Evolutionary conservation across 2,329 filamentous ascomycete species (phyloP).

Genomic region (Saccharata proteae): DNA sequence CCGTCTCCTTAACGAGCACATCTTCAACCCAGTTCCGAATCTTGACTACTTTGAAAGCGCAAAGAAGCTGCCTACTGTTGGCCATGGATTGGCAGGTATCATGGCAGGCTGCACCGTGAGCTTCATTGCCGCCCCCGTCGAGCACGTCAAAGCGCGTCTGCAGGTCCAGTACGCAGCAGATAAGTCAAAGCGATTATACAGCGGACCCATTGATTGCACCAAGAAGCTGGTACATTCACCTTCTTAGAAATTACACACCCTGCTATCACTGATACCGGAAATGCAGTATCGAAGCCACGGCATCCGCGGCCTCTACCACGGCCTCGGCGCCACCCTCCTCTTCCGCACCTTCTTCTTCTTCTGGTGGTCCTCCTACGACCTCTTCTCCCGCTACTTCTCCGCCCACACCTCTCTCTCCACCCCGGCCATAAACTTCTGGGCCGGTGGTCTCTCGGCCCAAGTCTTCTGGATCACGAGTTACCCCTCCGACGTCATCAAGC

Average conservation of each 20-base stretch:
- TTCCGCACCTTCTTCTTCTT: constrained; percentile 94
- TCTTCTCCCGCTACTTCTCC: constrained; percentile 59
- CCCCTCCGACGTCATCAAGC: constrained; percentile 87
- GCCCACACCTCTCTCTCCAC: constrained; percentile 57
- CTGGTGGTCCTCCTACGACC: constrained; percentile 95
- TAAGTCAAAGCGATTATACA: constrained; percentile 68
- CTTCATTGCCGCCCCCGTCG: constrained; percentile 85
- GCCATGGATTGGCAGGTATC: constrained; percentile 79
- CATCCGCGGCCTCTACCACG: constrained; percentile 70
- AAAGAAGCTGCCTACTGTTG: constrained; percentile 56
- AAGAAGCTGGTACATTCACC: constrained; percentile 44
- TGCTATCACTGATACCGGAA: not conserved
- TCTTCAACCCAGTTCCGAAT: constrained; percentile 49
- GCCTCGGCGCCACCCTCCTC: constrained; percentile 69
- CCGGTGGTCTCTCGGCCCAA: constrained; percentile 83
- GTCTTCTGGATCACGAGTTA: constrained; percentile 91
- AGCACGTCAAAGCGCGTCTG: constrained; percentile 87
- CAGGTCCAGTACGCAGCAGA: constrained; percentile 85
- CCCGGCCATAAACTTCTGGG: constrained; percentile 91
- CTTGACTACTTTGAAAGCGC: constrained; percentile 20
- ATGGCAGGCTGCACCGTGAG: constrained; percentile 81
- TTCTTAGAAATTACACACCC: not conserved
- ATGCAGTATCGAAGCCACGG: constrained; percentile 48
- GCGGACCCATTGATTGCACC: constrained; percentile 75
- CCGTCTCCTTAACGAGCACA: constrained; percentile 63